phyloP scores from a whole-genome alignment of 1,284 basidiomycete genomes.

The Austroboletus niveus region DNA sequence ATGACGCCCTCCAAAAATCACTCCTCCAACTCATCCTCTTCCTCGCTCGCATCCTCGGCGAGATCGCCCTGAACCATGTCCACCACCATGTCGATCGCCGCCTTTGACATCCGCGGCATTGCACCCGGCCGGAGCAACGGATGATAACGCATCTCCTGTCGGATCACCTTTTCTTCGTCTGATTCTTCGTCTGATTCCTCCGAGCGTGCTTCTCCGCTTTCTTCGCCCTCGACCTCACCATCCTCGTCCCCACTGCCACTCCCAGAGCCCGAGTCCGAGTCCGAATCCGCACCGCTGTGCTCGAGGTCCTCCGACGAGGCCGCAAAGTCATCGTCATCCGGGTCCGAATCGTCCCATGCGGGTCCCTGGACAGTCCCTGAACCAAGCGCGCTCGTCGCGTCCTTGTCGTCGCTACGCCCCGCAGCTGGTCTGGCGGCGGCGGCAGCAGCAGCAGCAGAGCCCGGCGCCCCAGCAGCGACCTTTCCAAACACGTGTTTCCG shows the following conservation, averaged over 20 bases:
- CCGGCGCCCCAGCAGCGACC: not conserved
- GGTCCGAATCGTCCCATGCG: constrained; percentile 46
- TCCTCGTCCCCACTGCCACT: constrained; percentile 9
- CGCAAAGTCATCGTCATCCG: constrained; percentile 56
- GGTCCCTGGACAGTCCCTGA: constrained; percentile 33
- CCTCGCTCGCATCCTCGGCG: constrained; percentile 37
- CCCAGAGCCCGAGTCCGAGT: constrained; percentile 12
- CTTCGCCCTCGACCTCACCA: constrained; percentile 23
- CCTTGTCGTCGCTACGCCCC: constrained; percentile 8
- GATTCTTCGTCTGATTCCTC: constrained; percentile 1
- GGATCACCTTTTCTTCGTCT: constrained; percentile 38
- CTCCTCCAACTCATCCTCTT: constrained; percentile 41
- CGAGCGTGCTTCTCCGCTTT: constrained; percentile 21
- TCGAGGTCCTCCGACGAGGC: constrained; percentile 34
- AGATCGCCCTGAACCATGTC: constrained; percentile 60
- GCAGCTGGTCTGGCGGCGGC: constrained; percentile 1
- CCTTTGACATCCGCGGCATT: constrained; percentile 64
- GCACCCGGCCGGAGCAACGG: constrained; percentile 65
- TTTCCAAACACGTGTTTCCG: constrained; percentile 60
- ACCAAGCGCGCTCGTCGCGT: constrained; percentile 10
- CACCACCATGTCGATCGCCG: constrained; percentile 60
- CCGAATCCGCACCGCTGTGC: constrained; percentile 19
- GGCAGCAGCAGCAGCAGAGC: not conserved
- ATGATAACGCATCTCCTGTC: constrained; percentile 52
- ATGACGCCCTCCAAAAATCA: constrained; percentile 9